Evolutionary conservation across 768 basidiomycete species (phyloP), one percentile per base, ranked within the genome.

Genomic region (Filobasidium wieringae): DNA sequence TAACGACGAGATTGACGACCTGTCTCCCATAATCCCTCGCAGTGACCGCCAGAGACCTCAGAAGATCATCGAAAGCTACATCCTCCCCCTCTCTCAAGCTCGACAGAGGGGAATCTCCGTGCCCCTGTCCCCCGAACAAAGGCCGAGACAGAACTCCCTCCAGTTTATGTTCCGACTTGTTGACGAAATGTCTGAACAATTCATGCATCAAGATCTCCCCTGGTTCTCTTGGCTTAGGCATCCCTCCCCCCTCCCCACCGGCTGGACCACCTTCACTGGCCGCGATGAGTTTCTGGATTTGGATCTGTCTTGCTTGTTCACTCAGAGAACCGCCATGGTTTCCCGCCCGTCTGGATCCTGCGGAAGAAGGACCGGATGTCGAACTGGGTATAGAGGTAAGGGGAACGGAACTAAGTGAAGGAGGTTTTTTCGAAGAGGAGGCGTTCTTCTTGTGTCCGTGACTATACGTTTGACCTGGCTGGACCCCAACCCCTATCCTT

Each of bases 191-290:
- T 31, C 59, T 15, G 31, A 60, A 56, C 24, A 60, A 33, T 24
- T 55, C 59, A 47, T 60, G 59, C 54, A 60, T 37, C 12, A 53
- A 53, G 32, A 60, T 55, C 24, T 60, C 59, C 24, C 49, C 50
- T 6, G 59, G 59, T n/a, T 43, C 40, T 56, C 53, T 22, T 15
- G 59, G 59, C 32, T 55, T 49, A 3, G 59, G 59, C 32, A 60
- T 53, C 1, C 22, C 43, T 19, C 22, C 22, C 14, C 37, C 22
- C 37, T 47, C 43, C 5, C 11, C 43, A 14, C 17, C 24, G 4
- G 43, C 22, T 47, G 14, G 43, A 7, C 29, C n/a, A n/a, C n/a
- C n/a, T n/a, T n/a, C n/a, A n/a, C n/a, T n/a, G n/a, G n/a, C n/a
- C n/a, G n/a, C n/a, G n/a, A n/a, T n/a, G n/a, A n/a, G n/a, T n/a